Percentiles rank a stretch among this genome's conserved stretches.
Conservation (phyloP, 2,329 filamentous ascomycete genomes). For the Dichotomopilus funicola region DNA sequence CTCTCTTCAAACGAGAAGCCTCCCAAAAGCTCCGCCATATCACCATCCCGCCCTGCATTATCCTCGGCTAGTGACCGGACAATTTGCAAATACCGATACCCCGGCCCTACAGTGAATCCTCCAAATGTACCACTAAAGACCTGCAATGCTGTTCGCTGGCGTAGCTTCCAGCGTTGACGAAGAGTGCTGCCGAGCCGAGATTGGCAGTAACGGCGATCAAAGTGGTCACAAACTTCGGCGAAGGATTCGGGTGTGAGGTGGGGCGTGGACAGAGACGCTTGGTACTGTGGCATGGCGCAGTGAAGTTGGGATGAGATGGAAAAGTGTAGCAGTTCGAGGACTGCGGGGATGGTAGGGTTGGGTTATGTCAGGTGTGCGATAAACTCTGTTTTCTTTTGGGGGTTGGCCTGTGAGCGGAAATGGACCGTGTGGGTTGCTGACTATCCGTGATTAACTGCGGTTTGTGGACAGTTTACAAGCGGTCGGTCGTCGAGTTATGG, state of each 20-base stretch:
- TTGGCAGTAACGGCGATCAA: slow-evolving; percentile 53
- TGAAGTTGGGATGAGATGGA: too few species aligned
- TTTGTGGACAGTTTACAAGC: too few species aligned
- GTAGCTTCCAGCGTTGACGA: slow-evolving; percentile 49
- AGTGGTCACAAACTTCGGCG: slow-evolving; percentile 54
- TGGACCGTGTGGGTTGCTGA: too few species aligned
- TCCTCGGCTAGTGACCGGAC: slow-evolving; percentile 43
- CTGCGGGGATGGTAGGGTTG: too few species aligned
- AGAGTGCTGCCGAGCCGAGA: slow-evolving; percentile 47
- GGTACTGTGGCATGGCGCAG: too few species aligned
- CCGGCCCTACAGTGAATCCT: neutral
- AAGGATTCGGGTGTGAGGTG: slow-evolving; percentile 58
- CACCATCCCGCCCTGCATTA: slow-evolving; percentile 31
- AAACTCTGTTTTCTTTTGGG: too few species aligned
- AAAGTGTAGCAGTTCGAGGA: too few species aligned
- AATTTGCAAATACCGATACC: slow-evolving; percentile 39
- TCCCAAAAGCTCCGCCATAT: slow-evolving; percentile 41
- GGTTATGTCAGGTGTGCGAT: too few species aligned
- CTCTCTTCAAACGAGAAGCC: slow-evolving; percentile 36
- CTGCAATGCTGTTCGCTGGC: slow-evolving; percentile 45
- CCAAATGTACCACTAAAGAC: slow-evolving; percentile 2
- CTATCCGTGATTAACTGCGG: too few species aligned
- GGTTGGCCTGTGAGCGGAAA: too few species aligned
- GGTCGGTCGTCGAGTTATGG: too few species aligned
- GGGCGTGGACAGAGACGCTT: slow-evolving; percentile 41